phyloP scores from a whole-genome alignment of 129 eudicot species.

The Smallanthus sonchifolius region DNA sequence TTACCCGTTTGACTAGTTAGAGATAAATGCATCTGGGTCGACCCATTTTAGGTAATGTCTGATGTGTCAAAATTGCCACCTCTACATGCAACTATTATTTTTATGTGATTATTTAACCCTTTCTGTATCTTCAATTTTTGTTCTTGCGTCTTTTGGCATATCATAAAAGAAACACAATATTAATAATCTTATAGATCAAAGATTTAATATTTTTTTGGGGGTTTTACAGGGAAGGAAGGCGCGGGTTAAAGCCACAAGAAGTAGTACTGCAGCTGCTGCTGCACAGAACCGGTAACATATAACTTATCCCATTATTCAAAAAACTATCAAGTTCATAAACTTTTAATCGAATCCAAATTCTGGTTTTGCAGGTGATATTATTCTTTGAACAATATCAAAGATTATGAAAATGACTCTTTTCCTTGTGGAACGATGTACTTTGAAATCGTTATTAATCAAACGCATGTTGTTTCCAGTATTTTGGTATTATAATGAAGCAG shows the following conservation, averaged over 20 bases:
- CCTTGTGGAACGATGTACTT: not conserved
- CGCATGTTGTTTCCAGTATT: conserved; percentile 15
- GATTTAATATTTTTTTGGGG: conserved; percentile 4
- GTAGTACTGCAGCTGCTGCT: conserved; percentile 63
- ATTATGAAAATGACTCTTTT: conserved; percentile 1
- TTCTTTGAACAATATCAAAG: conserved; percentile 2
- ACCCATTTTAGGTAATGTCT: not conserved
- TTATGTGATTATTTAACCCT: not conserved
- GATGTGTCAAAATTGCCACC: not conserved
- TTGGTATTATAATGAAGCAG: conserved; percentile 7
- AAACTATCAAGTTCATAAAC: conserved; percentile 26
- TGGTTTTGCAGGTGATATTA: conserved; percentile 40
- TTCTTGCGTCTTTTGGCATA: not conserved
- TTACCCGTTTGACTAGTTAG: not conserved
- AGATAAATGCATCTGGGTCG: not conserved
- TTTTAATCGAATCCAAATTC: conserved; percentile 41
- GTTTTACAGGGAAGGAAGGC: conserved; percentile 84
- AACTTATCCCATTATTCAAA: conserved; percentile 34
- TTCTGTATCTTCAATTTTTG: not conserved
- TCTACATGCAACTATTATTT: not conserved
- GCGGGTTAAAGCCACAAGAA: conserved; percentile 84
- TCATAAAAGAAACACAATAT: not conserved
- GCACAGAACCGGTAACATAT: conserved; percentile 60
- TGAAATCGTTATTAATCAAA: not conserved
- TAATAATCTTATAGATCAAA: conserved; percentile 2